Conservation (phyloP, 805 yeast species). For the Vanderwaltozyma yarrowii region DNA sequence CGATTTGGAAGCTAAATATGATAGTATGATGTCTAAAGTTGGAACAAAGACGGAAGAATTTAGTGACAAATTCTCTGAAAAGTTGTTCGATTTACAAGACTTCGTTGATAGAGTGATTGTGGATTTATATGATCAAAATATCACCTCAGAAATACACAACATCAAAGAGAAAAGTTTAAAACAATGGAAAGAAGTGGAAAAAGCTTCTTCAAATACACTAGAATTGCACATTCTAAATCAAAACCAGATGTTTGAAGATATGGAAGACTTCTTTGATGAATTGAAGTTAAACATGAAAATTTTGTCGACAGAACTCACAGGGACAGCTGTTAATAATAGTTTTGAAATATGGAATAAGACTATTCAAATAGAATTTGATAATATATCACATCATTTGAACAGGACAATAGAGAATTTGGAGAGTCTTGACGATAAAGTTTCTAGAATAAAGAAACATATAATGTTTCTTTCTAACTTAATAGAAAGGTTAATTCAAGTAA, state of each 20-base stretch:
- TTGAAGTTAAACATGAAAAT: neutral
- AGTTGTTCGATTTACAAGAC: slow-evolving; percentile 3
- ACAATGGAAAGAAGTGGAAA: slow-evolving; percentile 1
- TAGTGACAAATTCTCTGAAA: slow-evolving; percentile 2
- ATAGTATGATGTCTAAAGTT: slow-evolving; percentile 4
- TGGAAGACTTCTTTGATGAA: slow-evolving; percentile 1
- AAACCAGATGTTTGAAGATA: neutral
- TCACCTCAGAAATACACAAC: slow-evolving; percentile 1
- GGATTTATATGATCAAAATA: slow-evolving; percentile 1
- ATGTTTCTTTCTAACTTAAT: neutral
- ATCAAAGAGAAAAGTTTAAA: slow-evolving; percentile 6
- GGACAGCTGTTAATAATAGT: slow-evolving; percentile 4
- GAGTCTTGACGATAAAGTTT: slow-evolving; percentile 8
- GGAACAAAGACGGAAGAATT: slow-evolving; percentile 6
- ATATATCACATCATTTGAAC: slow-evolving; percentile 9
- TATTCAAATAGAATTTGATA: slow-evolving; percentile 7
- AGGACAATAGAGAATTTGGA: slow-evolving; percentile 8
- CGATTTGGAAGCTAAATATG: slow-evolving; percentile 6
- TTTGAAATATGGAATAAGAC: slow-evolving; percentile 11
- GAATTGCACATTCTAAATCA: neutral
- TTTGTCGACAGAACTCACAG: slow-evolving; percentile 5
- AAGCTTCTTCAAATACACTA: neutral
- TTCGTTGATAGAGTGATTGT: slow-evolving; percentile 3
- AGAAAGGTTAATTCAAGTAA: neutral
- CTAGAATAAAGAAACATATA: slow-evolving; percentile 1